These are phyloP conservation scores for Pterocarpus santalinus DNA, from an alignment of 306 rosid species.

Conservation along the genomic window DNA sequence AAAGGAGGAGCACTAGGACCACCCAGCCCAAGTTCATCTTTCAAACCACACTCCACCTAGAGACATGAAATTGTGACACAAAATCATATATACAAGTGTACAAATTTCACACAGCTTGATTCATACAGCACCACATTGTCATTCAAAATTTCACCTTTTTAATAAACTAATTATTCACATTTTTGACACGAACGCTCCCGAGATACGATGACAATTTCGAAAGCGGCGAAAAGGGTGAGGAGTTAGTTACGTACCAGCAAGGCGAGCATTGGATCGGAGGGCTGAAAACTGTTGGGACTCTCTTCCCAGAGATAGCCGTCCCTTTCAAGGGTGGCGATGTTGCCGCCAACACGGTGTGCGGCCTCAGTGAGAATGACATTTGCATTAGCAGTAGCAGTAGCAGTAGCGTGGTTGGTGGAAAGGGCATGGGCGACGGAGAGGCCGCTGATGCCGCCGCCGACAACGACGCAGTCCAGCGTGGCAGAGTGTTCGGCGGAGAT, in stretches of 20 bases:
- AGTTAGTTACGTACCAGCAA: conserved; percentile 63
- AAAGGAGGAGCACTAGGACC: conserved; percentile 93
- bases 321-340: conserved; percentile 74
- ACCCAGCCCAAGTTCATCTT: conserved; percentile 90
- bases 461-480: conserved; percentile 70
- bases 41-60: conserved; percentile 92
- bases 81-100: not conserved
- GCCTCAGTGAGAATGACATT: conserved; percentile 79
- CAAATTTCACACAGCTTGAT: not conserved
- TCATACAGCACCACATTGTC: not conserved
- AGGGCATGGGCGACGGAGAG: conserved; percentile 94
- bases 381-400: not conserved
- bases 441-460: conserved; percentile 92
- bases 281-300: conserved; percentile 95
- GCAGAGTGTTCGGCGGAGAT: conserved; percentile 49
- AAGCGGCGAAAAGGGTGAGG: too few relatives aligned
- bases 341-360: conserved; percentile 85
- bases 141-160: not conserved
- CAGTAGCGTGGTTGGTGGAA: conserved; percentile 66
- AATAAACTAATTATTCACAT: too few relatives aligned
- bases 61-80: too few relatives aligned
- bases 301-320: conserved; percentile 95
- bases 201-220: too few relatives aligned
- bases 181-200: too few relatives aligned
- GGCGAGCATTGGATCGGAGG: conserved; percentile 90